These are phyloP conservation scores for Domatiomyces globalis DNA, from an alignment of 2,329 filamentous ascomycete genomes.

Conservation along the genomic window DNA sequence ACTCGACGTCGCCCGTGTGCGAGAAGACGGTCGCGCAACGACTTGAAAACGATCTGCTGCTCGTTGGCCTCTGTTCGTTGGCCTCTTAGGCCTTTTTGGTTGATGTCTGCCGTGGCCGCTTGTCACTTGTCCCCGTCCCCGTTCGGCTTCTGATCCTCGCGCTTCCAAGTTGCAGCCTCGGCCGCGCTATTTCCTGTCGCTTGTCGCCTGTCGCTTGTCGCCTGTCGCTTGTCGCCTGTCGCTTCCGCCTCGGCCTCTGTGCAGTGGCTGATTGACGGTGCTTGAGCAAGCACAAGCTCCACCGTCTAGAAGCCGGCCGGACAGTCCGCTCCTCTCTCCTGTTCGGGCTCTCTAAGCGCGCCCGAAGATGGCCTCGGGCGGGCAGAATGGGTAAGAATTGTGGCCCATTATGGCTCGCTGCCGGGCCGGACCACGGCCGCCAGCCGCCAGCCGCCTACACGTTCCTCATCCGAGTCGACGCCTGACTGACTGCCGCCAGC, in stretches of 20 bases:
- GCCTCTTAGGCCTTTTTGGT: neutral
- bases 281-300: neutral
- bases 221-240: neutral
- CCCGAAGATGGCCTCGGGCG: neutral
- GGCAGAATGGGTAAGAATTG: neutral
- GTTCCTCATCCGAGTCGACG: neutral
- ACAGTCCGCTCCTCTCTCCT: neutral
- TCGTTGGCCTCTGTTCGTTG: neutral
- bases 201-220: neutral
- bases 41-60: neutral
- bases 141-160: neutral
- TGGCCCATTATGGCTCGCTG: no score
- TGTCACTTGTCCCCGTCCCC: neutral
- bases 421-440: no score
- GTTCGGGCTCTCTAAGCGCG: neutral
- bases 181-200: neutral
- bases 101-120: neutral
- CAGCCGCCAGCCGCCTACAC: no score
- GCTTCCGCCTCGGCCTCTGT: neutral
- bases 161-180: no score
- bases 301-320: neutral
- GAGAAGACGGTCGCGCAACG: neutral
- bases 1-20: neutral
- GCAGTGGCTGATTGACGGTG: neutral
- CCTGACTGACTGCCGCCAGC: slow-evolving; percentile 23